Base-by-base conservation (phyloP, 352 stramenopile species). In the Globisporangium nunn region DNA sequence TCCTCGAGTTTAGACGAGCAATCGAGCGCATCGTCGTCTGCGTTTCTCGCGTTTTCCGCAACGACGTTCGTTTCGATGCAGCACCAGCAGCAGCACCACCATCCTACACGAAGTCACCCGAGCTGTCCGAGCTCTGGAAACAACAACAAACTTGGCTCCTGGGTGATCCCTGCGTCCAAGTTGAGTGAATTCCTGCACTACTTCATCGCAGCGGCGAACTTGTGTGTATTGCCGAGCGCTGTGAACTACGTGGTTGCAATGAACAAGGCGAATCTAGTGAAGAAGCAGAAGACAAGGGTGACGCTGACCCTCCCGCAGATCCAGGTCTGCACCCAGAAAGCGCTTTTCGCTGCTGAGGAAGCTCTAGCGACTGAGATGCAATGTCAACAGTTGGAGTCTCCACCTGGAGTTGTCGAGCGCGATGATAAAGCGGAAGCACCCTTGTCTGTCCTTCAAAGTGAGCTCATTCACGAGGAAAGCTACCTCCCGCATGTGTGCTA, bases 331-430 rank as follows among this genome's bases (percentile, higher is more conserved):
- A 63, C 71, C 1, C 60, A 74, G 29, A 70, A 58, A 30, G 68
- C 71, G 6, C 17, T 77, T 7, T 49, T 77, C 10, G 41, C 44
- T 0, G 61, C 71, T 1, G 66, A 74, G 29, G 66, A 74, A 18
- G 51, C 64, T 23, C 7, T 8, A 17, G 17, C 11, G 15, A 12
- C 12, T 29, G 2, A n/a, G 28, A 2, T 37, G 46, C 46, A 18
- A n/a, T n/a, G n/a, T n/a, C n/a, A n/a, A n/a, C n/a, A n/a, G n/a
- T n/a, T n/a, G n/a, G n/a, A n/a, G n/a, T n/a, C n/a, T n/a, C n/a
- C n/a, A n/a, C n/a, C n/a, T n/a, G n/a, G n/a, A n/a, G n/a, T n/a
- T n/a, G n/a, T n/a, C n/a, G n/a, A n/a, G n/a, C n/a, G n/a, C n/a
- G n/a, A n/a, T n/a, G n/a, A n/a, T n/a, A n/a, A n/a, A n/a, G n/a